Conservation (phyloP, 139 green algal genomes). For the Trebouxia sp. region DNA sequence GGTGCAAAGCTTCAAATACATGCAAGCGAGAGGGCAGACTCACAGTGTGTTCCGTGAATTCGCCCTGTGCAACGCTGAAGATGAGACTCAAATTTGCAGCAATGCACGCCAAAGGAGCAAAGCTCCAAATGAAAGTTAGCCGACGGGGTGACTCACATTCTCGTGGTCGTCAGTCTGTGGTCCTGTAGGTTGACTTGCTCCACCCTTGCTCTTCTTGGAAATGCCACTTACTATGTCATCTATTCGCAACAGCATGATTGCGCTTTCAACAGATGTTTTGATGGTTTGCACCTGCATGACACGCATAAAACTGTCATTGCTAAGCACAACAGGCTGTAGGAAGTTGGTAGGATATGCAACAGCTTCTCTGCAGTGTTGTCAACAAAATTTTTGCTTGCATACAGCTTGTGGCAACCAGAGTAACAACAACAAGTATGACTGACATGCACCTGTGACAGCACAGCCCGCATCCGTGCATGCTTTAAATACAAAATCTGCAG, state of each 20-base stretch:
- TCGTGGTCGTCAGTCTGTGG: slow-evolving; percentile 62
- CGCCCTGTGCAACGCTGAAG: too few species aligned
- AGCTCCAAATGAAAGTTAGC: neutral
- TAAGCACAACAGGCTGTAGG: neutral
- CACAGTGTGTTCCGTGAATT: too few species aligned
- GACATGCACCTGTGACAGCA: neutral
- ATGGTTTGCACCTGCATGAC: slow-evolving; percentile 82
- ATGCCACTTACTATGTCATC: slow-evolving; percentile 98
- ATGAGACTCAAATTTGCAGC: slow-evolving; percentile 37
- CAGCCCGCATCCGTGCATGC: neutral
- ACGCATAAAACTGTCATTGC: neutral
- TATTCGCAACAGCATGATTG: slow-evolving; percentile 95
- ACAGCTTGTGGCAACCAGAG: too few species aligned
- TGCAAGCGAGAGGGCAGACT: neutral
- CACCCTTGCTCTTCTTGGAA: slow-evolving; percentile 72
- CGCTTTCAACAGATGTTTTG: slow-evolving; percentile 93
- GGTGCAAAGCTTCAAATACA: neutral
- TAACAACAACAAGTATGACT: too few species aligned
- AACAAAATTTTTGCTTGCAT: too few species aligned
- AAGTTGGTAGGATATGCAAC: too few species aligned
- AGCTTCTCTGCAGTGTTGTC: too few species aligned
- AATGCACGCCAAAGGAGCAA: neutral
- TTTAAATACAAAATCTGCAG: too few species aligned
- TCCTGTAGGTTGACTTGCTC: slow-evolving; percentile 31
- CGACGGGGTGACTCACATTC: slow-evolving; percentile 30